Percentiles rank a stretch among this genome's conserved stretches.
These are phyloP conservation scores for Mrakia frigida DNA, from an alignment of 768 basidiomycete species.

Conservation along the genomic window DNA sequence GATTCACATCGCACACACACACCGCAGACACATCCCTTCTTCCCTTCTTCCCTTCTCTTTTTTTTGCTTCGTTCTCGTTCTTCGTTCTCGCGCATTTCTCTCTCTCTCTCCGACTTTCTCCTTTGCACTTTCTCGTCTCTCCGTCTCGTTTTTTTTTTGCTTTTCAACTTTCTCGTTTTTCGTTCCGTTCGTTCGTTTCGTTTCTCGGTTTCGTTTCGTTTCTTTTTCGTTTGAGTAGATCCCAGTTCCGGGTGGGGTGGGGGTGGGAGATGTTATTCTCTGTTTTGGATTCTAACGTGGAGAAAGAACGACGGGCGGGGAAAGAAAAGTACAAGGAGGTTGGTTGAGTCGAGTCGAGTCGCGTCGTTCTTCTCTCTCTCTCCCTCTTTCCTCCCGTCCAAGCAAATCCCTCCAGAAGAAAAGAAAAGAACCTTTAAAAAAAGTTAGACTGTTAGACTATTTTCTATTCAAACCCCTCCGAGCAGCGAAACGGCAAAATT, in stretches of 20 bases:
- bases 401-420: background rate
- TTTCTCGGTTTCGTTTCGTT: background rate
- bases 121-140: background rate
- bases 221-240: too few species aligned
- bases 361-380: background rate
- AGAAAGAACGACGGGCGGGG: too few species aligned
- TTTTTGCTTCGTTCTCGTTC: background rate
- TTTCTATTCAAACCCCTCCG: too few species aligned
- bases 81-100: background rate
- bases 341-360: too few species aligned
- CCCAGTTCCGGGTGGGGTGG: too few species aligned
- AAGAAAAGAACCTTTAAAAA: background rate
- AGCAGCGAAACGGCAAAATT: conserved; percentile 60
- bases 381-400: background rate
- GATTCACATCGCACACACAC: too few species aligned
- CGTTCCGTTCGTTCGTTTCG: background rate
- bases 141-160: background rate
- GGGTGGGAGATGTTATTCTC: too few species aligned
- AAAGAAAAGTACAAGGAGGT: too few species aligned
- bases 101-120: background rate
- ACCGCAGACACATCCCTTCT: background rate
- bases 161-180: background rate
- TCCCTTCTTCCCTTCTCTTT: background rate
- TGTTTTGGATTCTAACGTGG: too few species aligned
- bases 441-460: too few species aligned